Percentiles rank a stretch among this genome's conserved stretches.
phyloP scores from a whole-genome alignment of 345 rosid genomes.

The Ailanthus altissimus region DNA sequence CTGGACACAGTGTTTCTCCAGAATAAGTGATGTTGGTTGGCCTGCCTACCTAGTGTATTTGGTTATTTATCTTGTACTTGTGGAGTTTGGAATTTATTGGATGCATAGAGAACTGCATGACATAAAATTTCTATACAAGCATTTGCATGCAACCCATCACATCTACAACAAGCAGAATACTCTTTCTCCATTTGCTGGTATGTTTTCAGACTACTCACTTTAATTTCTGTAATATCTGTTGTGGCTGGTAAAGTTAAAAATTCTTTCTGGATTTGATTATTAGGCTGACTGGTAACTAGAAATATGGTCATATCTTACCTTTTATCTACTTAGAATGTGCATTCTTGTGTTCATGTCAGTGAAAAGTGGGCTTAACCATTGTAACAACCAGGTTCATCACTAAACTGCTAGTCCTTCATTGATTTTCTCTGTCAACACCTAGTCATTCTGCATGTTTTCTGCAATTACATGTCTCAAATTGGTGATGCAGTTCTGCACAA shows the following conservation, averaged over 20 bases:
- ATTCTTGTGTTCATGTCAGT: background rate
- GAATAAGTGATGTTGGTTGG: constrained; percentile 71
- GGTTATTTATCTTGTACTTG: constrained; percentile 55
- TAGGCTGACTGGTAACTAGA: constrained; percentile 1
- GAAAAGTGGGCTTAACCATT: background rate
- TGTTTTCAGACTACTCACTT: constrained; percentile 22
- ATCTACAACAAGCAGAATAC: constrained; percentile 98
- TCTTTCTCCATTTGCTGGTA: constrained; percentile 96
- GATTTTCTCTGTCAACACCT: background rate
- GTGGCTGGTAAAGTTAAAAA: background rate
- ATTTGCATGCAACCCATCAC: constrained; percentile 88
- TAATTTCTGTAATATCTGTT: constrained; percentile 5
- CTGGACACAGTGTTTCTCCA: constrained; percentile 76
- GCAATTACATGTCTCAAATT: background rate
- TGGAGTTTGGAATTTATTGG: constrained; percentile 97
- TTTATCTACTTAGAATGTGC: background rate
- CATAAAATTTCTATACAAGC: constrained; percentile 87
- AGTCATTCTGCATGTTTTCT: background rate
- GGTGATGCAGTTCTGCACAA: background rate
- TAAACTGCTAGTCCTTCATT: background rate
- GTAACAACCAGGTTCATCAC: background rate
- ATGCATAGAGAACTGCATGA: constrained; percentile 95
- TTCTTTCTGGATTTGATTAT: constrained; percentile 4
- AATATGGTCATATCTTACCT: constrained; percentile 2
- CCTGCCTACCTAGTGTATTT: constrained; percentile 47